Conservation (phyloP, 2,329 filamentous ascomycete genomes). For the Aspergillus sp. region DNA sequence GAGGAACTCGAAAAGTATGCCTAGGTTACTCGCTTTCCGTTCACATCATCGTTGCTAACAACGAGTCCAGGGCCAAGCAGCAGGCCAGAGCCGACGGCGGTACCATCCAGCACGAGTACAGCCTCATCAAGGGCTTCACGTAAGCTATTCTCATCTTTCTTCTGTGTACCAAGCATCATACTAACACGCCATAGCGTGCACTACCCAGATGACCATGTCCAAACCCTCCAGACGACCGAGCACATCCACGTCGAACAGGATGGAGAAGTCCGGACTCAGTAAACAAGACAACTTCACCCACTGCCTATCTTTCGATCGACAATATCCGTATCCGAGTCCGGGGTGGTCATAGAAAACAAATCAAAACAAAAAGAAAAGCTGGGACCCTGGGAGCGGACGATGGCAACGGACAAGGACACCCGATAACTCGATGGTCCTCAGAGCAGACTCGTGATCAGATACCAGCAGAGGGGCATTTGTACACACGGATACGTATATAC, state of each 20-base stretch:
- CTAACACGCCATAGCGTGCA: conserved; percentile 53
- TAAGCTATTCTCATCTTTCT: conserved; percentile 44
- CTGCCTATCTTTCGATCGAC: not conserved
- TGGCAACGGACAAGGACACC: not conserved
- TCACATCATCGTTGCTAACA: conserved; percentile 7
- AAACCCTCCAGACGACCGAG: conserved; percentile 60
- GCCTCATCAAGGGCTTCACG: conserved; percentile 87
- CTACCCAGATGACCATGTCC: conserved; percentile 61
- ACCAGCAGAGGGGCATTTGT: not conserved
- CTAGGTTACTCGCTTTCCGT: conserved; percentile 16
- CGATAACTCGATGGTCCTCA: not conserved
- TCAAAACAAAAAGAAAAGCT: too few relatives aligned
- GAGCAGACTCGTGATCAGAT: not conserved
- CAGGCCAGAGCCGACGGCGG: conserved; percentile 68
- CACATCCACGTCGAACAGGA: conserved; percentile 76
- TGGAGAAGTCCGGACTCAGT: conserved; percentile 64
- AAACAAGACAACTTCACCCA: conserved; percentile 22
- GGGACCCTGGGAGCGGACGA: not conserved
- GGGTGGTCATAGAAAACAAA: too few relatives aligned
- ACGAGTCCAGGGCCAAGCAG: conserved; percentile 61
- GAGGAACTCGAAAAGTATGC: conserved; percentile 61
- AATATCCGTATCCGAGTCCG: too few relatives aligned
- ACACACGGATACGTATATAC: not conserved
- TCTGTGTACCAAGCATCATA: not conserved
- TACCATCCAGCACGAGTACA: conserved; percentile 76